Evolutionary conservation across 2,329 filamentous ascomycete species (phyloP).

Genomic region (Phyllosticta citribraziliensis): DNA sequence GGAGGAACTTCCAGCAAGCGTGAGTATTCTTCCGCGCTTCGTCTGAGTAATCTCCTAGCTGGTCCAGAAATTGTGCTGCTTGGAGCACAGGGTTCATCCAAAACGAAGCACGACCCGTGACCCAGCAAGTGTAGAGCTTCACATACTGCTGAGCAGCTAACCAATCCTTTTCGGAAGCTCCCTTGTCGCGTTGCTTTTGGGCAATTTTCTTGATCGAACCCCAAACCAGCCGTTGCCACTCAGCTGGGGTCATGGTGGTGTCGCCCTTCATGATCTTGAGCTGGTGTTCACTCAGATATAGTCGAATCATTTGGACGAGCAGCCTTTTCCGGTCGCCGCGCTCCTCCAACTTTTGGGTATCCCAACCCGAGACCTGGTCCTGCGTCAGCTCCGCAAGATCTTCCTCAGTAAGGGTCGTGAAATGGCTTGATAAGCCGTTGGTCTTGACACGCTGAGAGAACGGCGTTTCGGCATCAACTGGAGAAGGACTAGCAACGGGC

Average conservation of each 20-base stretch:
- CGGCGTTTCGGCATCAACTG: background rate
- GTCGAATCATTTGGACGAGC: conserved; percentile 32
- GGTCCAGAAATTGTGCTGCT: background rate
- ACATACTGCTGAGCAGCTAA: conserved; percentile 16
- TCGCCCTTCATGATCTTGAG: background rate
- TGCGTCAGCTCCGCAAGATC: conserved; percentile 14
- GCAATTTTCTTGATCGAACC: too few species aligned
- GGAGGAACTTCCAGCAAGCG: background rate
- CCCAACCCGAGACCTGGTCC: conserved; percentile 21
- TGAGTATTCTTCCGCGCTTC: background rate
- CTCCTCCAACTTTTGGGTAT: conserved; percentile 27
- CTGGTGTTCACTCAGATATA: background rate
- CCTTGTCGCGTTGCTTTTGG: background rate
- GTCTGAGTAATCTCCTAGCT: too few species aligned
- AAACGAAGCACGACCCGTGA: background rate
- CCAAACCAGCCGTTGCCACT: background rate
- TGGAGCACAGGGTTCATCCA: background rate
- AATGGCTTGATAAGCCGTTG: background rate
- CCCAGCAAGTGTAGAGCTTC: conserved; percentile 26
- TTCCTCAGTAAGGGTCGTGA: background rate
- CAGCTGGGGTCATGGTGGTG: conserved; percentile 11
- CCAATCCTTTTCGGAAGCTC: conserved; percentile 13
- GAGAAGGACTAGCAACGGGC: background rate
- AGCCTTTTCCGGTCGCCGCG: conserved; percentile 34
- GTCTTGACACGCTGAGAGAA: background rate